Evolutionary conservation across 202 grass and related monocot species (phyloP).

Genomic region (Setaria italica): DNA sequence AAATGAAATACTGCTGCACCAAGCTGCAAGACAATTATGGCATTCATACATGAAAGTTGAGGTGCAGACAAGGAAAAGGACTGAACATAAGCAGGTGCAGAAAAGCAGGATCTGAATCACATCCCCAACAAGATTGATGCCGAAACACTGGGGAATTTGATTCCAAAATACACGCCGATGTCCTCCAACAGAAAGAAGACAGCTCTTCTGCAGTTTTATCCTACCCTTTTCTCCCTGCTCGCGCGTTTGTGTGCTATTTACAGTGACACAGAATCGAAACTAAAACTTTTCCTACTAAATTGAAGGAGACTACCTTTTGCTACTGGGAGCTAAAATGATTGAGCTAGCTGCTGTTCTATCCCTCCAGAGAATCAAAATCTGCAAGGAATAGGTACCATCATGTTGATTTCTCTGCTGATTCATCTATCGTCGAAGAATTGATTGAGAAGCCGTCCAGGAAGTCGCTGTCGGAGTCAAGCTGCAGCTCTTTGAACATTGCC

Average conservation of each 20-base stretch:
- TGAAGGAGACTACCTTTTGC: slow-evolving; percentile 13
- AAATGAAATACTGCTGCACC: neutral
- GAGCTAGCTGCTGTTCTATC: slow-evolving; percentile 49
- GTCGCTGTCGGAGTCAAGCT: slow-evolving; percentile 78
- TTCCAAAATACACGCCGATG: slow-evolving; percentile 29
- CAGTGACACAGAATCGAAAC: slow-evolving; percentile 48
- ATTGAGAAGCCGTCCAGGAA: slow-evolving; percentile 73
- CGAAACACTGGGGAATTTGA: slow-evolving; percentile 29
- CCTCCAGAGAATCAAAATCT: slow-evolving; percentile 57
- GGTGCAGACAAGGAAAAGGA: neutral
- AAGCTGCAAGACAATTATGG: neutral
- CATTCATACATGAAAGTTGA: neutral
- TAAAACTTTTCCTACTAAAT: slow-evolving; percentile 39
- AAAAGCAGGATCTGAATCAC: neutral
- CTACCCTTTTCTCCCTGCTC: slow-evolving; percentile 8
- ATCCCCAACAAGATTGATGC: slow-evolving; percentile 5
- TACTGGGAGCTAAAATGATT: slow-evolving; percentile 47
- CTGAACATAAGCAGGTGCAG: neutral
- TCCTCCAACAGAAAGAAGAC: slow-evolving; percentile 22
- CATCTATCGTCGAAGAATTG: slow-evolving; percentile 67
- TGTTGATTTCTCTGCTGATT: slow-evolving; percentile 66
- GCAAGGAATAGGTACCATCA: slow-evolving; percentile 45
- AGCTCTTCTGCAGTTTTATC: slow-evolving; percentile 1
- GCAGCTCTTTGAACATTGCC: slow-evolving; percentile 97
- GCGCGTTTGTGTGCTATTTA: slow-evolving; percentile 47